These are phyloP conservation scores for Tetrahymena borealis DNA, from an alignment of 73 alveolate genomes.

Conservation along the genomic window DNA sequence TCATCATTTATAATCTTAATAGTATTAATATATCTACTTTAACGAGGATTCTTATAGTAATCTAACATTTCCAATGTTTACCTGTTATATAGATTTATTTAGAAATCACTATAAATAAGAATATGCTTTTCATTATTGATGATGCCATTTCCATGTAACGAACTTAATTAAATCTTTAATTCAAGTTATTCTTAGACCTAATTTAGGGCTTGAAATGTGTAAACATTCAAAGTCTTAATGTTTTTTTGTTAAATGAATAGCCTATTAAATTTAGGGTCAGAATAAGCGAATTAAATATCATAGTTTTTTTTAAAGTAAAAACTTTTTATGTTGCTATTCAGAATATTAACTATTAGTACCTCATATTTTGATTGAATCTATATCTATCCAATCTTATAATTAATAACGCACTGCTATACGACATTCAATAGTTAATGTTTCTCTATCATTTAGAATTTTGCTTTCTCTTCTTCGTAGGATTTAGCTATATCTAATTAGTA, in stretches of 20 bases:
- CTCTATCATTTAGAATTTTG: background rate
- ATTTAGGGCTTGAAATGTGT: background rate
- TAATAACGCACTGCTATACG: background rate
- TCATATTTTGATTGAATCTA: background rate
- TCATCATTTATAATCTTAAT: background rate
- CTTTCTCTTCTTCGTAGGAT: background rate
- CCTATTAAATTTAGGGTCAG: background rate
- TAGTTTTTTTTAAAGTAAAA: background rate
- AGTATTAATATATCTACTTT: background rate
- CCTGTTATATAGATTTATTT: background rate
- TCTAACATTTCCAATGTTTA: background rate
- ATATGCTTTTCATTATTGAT: background rate
- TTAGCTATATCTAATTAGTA: background rate
- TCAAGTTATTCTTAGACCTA: background rate
- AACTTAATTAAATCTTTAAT: background rate
- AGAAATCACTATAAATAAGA: background rate
- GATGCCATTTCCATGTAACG: background rate
- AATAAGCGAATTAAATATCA: background rate
- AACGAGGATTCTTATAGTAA: background rate
- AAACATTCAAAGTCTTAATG: background rate
- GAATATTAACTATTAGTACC: background rate
- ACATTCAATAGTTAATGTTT: background rate
- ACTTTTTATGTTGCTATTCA: background rate
- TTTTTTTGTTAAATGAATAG: background rate
- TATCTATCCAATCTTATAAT: background rate